phyloP scores from a whole-genome alignment of 768 basidiomycete genomes.

The Leccinum fibrillosum region DNA sequence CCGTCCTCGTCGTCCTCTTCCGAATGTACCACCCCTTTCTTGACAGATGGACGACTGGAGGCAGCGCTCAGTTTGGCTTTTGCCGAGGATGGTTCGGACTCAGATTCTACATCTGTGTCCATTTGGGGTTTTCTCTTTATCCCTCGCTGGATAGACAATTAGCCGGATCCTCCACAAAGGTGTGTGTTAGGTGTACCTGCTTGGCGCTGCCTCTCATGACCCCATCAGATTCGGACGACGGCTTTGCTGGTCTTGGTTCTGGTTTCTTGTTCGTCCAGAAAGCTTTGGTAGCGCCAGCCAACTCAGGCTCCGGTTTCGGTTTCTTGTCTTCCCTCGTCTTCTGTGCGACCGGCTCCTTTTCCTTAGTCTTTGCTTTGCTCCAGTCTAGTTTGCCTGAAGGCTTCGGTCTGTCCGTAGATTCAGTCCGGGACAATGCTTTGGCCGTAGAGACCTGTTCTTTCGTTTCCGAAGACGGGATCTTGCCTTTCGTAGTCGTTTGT shows the following conservation, averaged over 20 bases:
- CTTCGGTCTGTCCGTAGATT: slow-evolving; percentile 30
- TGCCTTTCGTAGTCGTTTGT: slow-evolving; percentile 17
- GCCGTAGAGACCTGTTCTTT: slow-evolving; percentile 26
- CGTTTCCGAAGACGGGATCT: slow-evolving; percentile 23
- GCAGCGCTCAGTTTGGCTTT: slow-evolving; percentile 11
- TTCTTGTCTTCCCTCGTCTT: slow-evolving; percentile 17
- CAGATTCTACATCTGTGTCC: slow-evolving; percentile 25
- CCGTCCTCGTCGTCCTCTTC: slow-evolving; percentile 39
- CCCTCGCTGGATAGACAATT: slow-evolving; percentile 31
- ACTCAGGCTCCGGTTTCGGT: slow-evolving; percentile 11
- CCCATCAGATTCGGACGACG: background rate
- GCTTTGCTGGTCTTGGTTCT: background rate
- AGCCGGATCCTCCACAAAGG: background rate
- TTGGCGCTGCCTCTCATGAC: background rate
- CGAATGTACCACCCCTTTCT: slow-evolving; percentile 51
- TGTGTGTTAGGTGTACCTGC: slow-evolving; percentile 4
- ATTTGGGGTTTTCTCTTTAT: slow-evolving; percentile 44
- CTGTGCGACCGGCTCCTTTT: slow-evolving; percentile 15
- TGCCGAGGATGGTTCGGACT: slow-evolving; percentile 6
- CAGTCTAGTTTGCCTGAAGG: slow-evolving; percentile 57
- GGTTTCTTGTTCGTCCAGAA: background rate
- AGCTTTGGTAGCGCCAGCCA: background rate
- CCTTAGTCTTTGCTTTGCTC: slow-evolving; percentile 54
- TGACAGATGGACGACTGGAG: slow-evolving; percentile 27
- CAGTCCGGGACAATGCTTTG: slow-evolving; percentile 17